Evolutionary conservation across 345 rosid species (phyloP).

Genomic region (Eucalyptus regnans): DNA sequence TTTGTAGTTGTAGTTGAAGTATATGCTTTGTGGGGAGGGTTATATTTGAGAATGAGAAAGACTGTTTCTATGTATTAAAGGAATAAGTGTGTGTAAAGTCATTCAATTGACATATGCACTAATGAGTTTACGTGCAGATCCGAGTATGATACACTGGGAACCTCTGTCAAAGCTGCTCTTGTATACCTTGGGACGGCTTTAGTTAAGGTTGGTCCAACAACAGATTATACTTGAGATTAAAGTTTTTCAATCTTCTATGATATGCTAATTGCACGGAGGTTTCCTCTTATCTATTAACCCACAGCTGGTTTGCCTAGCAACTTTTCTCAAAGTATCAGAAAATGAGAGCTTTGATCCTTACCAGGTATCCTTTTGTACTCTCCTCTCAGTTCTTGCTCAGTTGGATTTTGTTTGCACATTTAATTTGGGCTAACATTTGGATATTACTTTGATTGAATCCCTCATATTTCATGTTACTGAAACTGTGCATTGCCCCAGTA

Average conservation of each 20-base stretch:
- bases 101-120: not conserved
- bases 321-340: conserved; percentile 88
- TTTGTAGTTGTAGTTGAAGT: not conserved
- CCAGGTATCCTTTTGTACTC: conserved; percentile 39
- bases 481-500: not conserved
- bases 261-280: not conserved
- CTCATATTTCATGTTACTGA: not conserved
- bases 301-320: conserved; percentile 95
- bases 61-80: not conserved
- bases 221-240: not conserved
- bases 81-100: not conserved
- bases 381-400: not conserved
- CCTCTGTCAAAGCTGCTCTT: conserved; percentile 77
- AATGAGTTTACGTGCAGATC: conserved; percentile 34
- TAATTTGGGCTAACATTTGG: not conserved
- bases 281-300: not conserved
- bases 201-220: conserved; percentile 51
- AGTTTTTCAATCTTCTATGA: not conserved
- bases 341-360: conserved; percentile 80
- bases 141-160: conserved; percentile 95
- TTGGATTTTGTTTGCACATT: not conserved
- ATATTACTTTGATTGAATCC: not conserved
- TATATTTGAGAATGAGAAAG: not conserved
- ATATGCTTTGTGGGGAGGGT: not conserved
- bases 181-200: conserved; percentile 88